These are phyloP conservation scores for Podila clonocystis DNA, from an alignment of 192 early-diverging fungal species.

Conservation along the genomic window DNA sequence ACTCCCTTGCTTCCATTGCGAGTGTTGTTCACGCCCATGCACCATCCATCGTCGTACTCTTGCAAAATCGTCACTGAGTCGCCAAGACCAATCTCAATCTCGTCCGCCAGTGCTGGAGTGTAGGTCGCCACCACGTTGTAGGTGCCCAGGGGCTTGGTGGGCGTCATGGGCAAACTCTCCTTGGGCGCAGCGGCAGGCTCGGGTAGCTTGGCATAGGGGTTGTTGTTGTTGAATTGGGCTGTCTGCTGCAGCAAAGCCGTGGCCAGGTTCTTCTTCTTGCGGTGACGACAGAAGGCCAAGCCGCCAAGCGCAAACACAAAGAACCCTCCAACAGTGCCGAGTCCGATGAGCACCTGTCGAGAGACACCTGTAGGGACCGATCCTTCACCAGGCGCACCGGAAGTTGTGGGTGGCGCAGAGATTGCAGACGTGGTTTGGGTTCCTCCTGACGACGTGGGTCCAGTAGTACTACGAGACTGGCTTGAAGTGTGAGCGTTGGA, in stretches of 20 bases:
- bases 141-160: conserved; percentile 53
- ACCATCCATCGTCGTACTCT: conserved; percentile 72
- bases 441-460: background rate
- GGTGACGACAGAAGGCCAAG: conserved; percentile 39
- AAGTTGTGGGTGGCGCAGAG: background rate
- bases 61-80: conserved; percentile 62
- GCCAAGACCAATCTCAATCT: conserved; percentile 62
- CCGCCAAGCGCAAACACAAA: conserved; percentile 33
- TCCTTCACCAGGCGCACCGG: background rate
- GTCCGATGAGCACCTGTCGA: conserved; percentile 22
- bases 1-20: conserved; percentile 58
- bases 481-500: background rate
- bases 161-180: conserved; percentile 31
- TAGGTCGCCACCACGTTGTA: conserved; percentile 58
- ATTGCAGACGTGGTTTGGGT: background rate
- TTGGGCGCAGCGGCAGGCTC: conserved; percentile 13
- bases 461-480: background rate
- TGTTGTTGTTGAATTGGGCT: conserved; percentile 52
- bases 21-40: conserved; percentile 62
- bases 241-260: conserved; percentile 36
- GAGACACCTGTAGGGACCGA: conserved; percentile 17
- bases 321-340: conserved; percentile 37
- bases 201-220: conserved; percentile 39
- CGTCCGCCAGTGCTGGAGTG: conserved; percentile 63
- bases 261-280: conserved; percentile 48